Conservation (phyloP, 2,329 filamentous ascomycete genomes). For the Colletotrichum lupini region DNA sequence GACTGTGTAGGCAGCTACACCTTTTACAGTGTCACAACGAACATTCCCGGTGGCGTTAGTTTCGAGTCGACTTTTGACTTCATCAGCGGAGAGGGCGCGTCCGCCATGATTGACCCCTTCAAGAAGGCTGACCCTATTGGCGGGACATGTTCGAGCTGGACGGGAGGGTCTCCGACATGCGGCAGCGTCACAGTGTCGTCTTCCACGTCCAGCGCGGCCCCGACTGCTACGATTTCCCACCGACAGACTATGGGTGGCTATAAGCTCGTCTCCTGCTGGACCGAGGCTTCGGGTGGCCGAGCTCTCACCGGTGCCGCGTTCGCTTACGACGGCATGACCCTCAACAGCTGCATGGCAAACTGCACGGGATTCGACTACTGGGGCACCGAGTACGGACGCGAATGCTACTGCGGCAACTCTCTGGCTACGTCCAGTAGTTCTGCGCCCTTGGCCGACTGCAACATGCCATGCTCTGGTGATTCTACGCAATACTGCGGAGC, state of each 20-base stretch:
- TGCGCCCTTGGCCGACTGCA: slow-evolving; percentile 47
- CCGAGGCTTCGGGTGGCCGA: slow-evolving; percentile 57
- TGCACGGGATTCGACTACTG: slow-evolving; percentile 60
- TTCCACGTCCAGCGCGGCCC: slow-evolving; percentile 40
- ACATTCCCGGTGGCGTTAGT: slow-evolving; percentile 56
- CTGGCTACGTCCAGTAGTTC: slow-evolving; percentile 40
- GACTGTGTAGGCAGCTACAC: slow-evolving; percentile 60
- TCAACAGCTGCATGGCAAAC: slow-evolving; percentile 58
- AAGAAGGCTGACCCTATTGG: slow-evolving; percentile 57
- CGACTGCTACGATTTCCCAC: slow-evolving; percentile 48
- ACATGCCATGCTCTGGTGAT: slow-evolving; percentile 55
- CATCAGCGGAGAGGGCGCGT: slow-evolving; percentile 48
- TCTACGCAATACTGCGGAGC: slow-evolving; percentile 54
- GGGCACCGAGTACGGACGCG: slow-evolving; percentile 63
- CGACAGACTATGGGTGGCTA: slow-evolving; percentile 60
- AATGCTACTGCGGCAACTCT: slow-evolving; percentile 63
- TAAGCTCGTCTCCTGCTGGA: slow-evolving; percentile 70
- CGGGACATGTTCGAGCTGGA: slow-evolving; percentile 55
- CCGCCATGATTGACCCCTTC: slow-evolving; percentile 57
- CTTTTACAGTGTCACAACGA: slow-evolving; percentile 55
- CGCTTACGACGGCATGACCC: slow-evolving; percentile 60
- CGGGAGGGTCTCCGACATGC: slow-evolving; percentile 45
- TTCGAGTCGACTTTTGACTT: slow-evolving; percentile 59
- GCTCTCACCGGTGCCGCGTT: slow-evolving; percentile 54
- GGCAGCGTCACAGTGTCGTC: slow-evolving; percentile 30